Percentiles rank a stretch among this genome's conserved stretches.
These are phyloP conservation scores for Alternaria ethzedia DNA, from an alignment of 2,329 filamentous ascomycete genomes.

Conservation along the genomic window DNA sequence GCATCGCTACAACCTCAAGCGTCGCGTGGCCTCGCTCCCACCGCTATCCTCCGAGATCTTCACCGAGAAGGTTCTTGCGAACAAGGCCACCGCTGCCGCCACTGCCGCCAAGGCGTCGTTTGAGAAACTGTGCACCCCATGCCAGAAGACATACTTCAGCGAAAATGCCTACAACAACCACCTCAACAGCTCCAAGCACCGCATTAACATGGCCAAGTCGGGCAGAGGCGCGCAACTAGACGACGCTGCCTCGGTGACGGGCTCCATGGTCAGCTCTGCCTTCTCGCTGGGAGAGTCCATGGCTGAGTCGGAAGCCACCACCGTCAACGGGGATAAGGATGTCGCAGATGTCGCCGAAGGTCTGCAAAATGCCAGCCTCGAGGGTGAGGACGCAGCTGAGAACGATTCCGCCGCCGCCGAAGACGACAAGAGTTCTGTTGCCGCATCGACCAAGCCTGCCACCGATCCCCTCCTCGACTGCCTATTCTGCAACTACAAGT, in stretches of 20 bases:
- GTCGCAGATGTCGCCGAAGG: conserved; percentile 79
- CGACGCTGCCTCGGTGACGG: conserved; percentile 68
- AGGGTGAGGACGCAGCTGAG: conserved; percentile 51
- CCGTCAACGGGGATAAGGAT: conserved; percentile 72
- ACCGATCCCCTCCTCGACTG: conserved; percentile 63
- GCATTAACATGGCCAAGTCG: conserved; percentile 64
- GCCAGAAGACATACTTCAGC: conserved; percentile 93
- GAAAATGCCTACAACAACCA: conserved; percentile 97
- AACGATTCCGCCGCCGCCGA: conserved; percentile 47
- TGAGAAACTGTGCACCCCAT: conserved; percentile 80
- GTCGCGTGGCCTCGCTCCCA: conserved; percentile 86
- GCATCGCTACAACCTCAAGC: conserved; percentile 98
- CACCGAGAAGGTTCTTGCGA: conserved; percentile 92
- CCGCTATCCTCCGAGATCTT: conserved; percentile 92
- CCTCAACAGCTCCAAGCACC: conserved; percentile 88
- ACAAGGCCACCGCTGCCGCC: conserved; percentile 81
- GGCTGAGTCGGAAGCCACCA: conserved; percentile 55
- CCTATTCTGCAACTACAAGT: conserved; percentile 91
- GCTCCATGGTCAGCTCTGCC: conserved; percentile 84
- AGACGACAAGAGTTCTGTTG: conserved; percentile 48
- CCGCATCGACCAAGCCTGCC: conserved; percentile 36
- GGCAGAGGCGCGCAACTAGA: conserved; percentile 51
- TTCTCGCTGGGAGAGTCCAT: conserved; percentile 89
- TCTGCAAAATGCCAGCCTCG: conserved; percentile 69
- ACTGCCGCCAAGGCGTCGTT: conserved; percentile 89